Conservation (phyloP, 805 yeast genomes). For the Metschnikowia arizonensis region DNA sequence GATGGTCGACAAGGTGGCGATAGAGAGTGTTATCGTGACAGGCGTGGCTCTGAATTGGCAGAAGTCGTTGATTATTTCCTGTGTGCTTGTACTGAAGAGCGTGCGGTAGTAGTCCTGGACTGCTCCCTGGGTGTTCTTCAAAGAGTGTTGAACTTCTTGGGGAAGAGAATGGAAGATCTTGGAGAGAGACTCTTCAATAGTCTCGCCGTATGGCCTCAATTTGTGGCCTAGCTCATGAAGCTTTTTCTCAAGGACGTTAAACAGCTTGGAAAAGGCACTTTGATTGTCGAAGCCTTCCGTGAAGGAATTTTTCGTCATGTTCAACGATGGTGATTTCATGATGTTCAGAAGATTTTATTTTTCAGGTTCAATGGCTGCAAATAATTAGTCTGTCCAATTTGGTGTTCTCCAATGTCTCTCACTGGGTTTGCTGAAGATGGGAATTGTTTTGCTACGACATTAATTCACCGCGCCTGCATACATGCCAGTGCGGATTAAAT, state of each 20-base stretch:
- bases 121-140: slow-evolving; percentile 1
- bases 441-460: slow-evolving; percentile 3
- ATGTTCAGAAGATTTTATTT: neutral
- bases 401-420: neutral
- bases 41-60: slow-evolving; percentile 28
- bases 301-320: slow-evolving; percentile 6
- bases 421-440: neutral
- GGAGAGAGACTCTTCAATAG: neutral
- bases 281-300: slow-evolving; percentile 2
- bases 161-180: slow-evolving; percentile 5
- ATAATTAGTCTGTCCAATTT: neutral
- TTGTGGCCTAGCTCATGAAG: neutral
- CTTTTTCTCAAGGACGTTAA: neutral
- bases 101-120: slow-evolving; percentile 13
- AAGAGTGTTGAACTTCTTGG: slow-evolving; percentile 2
- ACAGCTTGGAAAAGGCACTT: slow-evolving; percentile 2
- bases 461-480: neutral
- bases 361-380: neutral
- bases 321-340: neutral
- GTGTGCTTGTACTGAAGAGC: slow-evolving; percentile 14
- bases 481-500: neutral
- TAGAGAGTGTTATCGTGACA: slow-evolving; percentile 30
- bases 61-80: slow-evolving; percentile 31
- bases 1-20: slow-evolving; percentile 29
- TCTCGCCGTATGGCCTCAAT: slow-evolving; percentile 1